Evolutionary conservation across 2,329 filamentous ascomycete genomes (phyloP).

Genomic region (Epichloe sylvatica): DNA sequence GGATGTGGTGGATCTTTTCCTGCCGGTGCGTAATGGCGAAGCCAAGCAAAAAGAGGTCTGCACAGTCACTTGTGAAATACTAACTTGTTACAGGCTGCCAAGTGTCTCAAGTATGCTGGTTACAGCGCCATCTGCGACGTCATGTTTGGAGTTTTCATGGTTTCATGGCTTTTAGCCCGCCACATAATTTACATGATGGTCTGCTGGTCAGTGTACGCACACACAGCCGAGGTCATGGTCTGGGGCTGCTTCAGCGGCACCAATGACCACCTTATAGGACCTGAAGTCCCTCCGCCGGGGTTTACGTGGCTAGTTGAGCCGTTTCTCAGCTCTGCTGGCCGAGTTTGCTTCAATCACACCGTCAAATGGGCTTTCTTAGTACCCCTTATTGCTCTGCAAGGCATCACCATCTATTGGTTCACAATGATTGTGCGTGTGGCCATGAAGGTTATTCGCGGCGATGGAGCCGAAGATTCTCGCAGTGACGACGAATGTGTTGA

Average conservation of each 20-base stretch:
- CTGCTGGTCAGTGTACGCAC: conserved; percentile 66
- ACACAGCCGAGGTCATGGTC: conserved; percentile 47
- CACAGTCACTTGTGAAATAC: background rate
- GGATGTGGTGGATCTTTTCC: conserved; percentile 81
- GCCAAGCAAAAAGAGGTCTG: too few relatives aligned
- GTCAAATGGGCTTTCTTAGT: conserved; percentile 66
- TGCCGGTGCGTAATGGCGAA: conserved; percentile 49
- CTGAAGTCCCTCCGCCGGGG: conserved; percentile 34
- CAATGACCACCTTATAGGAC: conserved; percentile 39
- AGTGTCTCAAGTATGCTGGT: conserved; percentile 83
- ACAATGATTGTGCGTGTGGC: conserved; percentile 76
- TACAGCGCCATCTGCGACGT: conserved; percentile 65
- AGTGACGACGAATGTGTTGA: conserved; percentile 64
- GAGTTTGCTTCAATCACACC: conserved; percentile 66
- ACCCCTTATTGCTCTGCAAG: conserved; percentile 63
- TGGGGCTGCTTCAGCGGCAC: conserved; percentile 58
- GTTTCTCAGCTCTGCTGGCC: conserved; percentile 54
- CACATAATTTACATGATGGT: conserved; percentile 69
- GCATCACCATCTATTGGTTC: conserved; percentile 78
- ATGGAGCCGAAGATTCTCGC: conserved; percentile 67
- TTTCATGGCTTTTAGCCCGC: conserved; percentile 69
- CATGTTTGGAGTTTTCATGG: conserved; percentile 73
- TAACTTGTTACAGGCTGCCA: conserved; percentile 50
- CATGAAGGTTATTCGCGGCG: conserved; percentile 61
- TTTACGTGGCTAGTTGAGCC: conserved; percentile 57